Base-by-base conservation (phyloP, 1,284 basidiomycete genomes). In the Moesziomyces sp. region DNA sequence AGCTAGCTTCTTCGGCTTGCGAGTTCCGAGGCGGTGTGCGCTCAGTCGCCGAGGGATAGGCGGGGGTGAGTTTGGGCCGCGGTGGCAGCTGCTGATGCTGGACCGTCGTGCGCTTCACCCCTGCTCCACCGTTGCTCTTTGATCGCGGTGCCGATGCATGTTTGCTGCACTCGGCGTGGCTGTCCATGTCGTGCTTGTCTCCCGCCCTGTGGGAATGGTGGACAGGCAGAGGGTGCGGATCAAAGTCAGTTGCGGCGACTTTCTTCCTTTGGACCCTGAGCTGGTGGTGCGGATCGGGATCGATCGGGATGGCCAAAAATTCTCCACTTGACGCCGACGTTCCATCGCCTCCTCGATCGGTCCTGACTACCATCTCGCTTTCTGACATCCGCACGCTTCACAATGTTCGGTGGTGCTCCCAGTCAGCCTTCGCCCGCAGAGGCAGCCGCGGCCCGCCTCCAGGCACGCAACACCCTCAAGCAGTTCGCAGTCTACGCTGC, bases 391-490 rank as follows among this genome's bases (percentile, higher is more conserved):
- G 28, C 30, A 38, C 13, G 30, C 35, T 24, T 24, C 7, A 65
- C 21, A 16, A 74, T 74, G 72, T 74, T 74, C 52, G 72, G 72
- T 56, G 72, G 72, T 43, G 63, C 62, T 7, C 71, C 71, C 30
- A 43, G 52, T n/a, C 58, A 68, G 58, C 72, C 67, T 5, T 49
- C 45, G 16, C 46, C 72, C 14, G 46, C 47, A 18, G 72, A 74
- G 45, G 48, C 62, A 9, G 72, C 72, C 24, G 58, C 53, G 4
- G 72, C 67, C 9, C 62, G 62, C 13, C 19, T 70, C 16, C 61
- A 65, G 43, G 63, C 66, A 3, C 44, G 72, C 14, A 50, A 52
- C 44, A 74, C 72, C 18, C 48, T 74, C 45, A 50, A 43, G 16
- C 49, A 55, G 24, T 65, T 69, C 43, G 67, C 58, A 5, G 28